These are phyloP conservation scores for Trichoderma asperelloides DNA, from an alignment of 495 filamentous ascomycete species.

Conservation along the genomic window DNA sequence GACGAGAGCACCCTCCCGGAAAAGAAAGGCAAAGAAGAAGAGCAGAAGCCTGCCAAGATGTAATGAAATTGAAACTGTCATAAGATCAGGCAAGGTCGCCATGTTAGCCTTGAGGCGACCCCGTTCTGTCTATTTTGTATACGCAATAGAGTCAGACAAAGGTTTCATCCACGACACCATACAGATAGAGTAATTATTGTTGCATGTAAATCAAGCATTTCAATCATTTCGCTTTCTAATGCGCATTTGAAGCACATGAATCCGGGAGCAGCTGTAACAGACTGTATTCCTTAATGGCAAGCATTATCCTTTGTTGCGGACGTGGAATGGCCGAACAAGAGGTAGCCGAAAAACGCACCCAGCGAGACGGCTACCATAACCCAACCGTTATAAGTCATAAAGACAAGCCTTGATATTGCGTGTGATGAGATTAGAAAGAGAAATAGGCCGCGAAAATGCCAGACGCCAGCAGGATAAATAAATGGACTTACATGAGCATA, in stretches of 20 bases:
- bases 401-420: slow-evolving; percentile 62
- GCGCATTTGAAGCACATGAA: neutral
- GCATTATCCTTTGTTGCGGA: slow-evolving; percentile 73
- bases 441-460: neutral
- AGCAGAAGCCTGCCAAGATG: slow-evolving; percentile 49
- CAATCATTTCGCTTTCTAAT: neutral
- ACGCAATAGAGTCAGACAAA: neutral
- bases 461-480: neutral
- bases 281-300: slow-evolving; percentile 57
- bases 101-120: neutral
- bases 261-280: neutral
- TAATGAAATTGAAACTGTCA: slow-evolving; percentile 14
- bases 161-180: neutral
- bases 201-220: neutral
- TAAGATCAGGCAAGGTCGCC: neutral
- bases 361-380: slow-evolving; percentile 89
- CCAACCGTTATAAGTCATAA: slow-evolving; percentile 99
- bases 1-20: slow-evolving; percentile 43
- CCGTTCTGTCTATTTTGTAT: neutral
- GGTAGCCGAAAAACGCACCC: slow-evolving; percentile 82
- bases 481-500: slow-evolving; percentile 86
- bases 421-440: neutral
- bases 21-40: slow-evolving; percentile 43
- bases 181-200: neutral
- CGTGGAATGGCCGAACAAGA: slow-evolving; percentile 64